Percentiles rank a stretch among this genome's conserved stretches.
phyloP scores from a whole-genome alignment of 2,329 filamentous ascomycete species.

The Knoxdaviesia capensis region DNA sequence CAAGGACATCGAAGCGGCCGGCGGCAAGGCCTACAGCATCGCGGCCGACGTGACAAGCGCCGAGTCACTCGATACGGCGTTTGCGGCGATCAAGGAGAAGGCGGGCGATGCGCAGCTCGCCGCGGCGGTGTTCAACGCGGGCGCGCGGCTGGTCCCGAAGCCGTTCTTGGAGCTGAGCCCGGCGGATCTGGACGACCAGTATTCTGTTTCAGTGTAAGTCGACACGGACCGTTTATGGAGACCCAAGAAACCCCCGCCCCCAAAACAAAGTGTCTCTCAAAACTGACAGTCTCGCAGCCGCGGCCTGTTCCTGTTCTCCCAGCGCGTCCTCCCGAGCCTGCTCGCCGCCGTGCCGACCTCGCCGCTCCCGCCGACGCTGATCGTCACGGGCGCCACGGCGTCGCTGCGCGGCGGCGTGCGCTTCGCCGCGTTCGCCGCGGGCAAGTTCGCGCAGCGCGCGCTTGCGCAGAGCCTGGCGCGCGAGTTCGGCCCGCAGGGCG shows the following conservation, averaged over 20 bases:
- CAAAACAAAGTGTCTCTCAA: background rate
- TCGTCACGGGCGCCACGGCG: constrained; percentile 77
- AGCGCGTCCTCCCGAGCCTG: constrained; percentile 49
- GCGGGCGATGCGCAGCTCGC: constrained; percentile 33
- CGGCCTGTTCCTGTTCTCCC: constrained; percentile 60
- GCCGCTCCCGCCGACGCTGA: constrained; percentile 52
- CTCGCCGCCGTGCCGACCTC: constrained; percentile 35
- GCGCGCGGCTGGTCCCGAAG: constrained; percentile 26
- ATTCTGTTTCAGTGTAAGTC: constrained; percentile 28
- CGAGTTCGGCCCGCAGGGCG: constrained; percentile 67
- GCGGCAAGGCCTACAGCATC: constrained; percentile 53
- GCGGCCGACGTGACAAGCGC: constrained; percentile 26
- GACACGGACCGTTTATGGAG: background rate
- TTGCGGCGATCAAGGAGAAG: constrained; percentile 39
- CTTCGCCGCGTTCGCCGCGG: constrained; percentile 53
- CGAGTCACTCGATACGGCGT: constrained; percentile 29
- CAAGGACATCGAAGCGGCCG: constrained; percentile 43
- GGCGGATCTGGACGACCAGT: constrained; percentile 26
- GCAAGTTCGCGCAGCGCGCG: constrained; percentile 62
- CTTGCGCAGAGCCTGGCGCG: constrained; percentile 56
- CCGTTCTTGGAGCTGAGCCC: constrained; percentile 35
- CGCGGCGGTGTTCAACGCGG: constrained; percentile 54
- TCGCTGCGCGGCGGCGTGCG: constrained; percentile 51
- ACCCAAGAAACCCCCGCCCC: background rate
- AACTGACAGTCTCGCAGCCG: constrained; percentile 16